Percentiles rank a stretch among this genome's conserved stretches.
Conservation (phyloP, 2,329 filamentous ascomycete genomes). For the Fusarium guadeloupense region DNA sequence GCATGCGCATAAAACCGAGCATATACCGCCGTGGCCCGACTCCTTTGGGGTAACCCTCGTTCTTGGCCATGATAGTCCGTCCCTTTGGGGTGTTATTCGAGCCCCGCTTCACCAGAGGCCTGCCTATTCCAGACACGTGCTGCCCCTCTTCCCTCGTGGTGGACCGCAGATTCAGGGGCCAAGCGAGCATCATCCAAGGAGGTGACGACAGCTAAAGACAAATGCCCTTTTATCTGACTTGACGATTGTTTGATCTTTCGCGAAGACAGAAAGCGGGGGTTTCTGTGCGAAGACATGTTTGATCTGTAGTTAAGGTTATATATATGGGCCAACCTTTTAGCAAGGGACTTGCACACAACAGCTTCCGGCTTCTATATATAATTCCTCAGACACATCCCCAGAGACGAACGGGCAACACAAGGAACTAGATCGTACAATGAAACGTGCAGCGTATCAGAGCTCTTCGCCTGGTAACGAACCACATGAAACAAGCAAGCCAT, state of each 20-base stretch:
- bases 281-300: conserved; percentile 1
- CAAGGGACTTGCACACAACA: conserved; percentile 5
- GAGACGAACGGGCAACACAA: conserved; percentile 6
- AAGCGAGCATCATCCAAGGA: conserved; percentile 1
- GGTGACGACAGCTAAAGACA: not conserved
- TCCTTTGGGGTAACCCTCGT: not conserved
- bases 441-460: conserved; percentile 22
- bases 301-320: not conserved
- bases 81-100: conserved; percentile 15
- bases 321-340: not conserved
- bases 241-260: not conserved
- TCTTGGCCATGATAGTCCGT: conserved; percentile 1
- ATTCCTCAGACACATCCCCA: conserved; percentile 7
- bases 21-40: not conserved
- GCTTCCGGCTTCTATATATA: not conserved
- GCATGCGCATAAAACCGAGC: conserved; percentile 1
- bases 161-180: conserved; percentile 27
- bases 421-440: conserved; percentile 8
- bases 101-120: conserved; percentile 27
- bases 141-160: conserved; percentile 27
- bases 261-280: not conserved
- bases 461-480: not conserved
- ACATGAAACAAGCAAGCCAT: conserved; percentile 12
- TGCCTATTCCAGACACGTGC: conserved; percentile 21
- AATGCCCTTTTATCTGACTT: not conserved